These are phyloP conservation scores for Scalesia atractyloides DNA, from an alignment of 129 eudicot genomes.

Conservation along the genomic window DNA sequence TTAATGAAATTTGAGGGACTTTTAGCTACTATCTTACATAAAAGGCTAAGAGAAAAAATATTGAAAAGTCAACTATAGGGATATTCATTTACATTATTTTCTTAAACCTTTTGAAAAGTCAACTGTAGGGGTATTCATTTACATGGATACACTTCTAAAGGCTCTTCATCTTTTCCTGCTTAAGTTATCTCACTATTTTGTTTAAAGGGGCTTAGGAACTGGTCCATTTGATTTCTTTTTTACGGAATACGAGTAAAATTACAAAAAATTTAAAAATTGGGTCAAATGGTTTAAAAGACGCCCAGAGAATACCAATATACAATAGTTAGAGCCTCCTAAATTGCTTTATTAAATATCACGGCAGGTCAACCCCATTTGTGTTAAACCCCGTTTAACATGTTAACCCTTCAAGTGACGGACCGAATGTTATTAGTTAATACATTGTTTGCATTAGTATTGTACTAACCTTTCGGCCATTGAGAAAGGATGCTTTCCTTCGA, in stretches of 20 bases:
- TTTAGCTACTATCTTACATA: no score
- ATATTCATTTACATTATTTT: no score
- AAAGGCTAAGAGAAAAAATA: no score
- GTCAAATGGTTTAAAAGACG: neutral
- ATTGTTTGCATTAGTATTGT: neutral
- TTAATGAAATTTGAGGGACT: no score
- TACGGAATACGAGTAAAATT: neutral
- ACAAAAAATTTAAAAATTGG: neutral
- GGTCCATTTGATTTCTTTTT: neutral
- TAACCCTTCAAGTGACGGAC: neutral
- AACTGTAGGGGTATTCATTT: no score
- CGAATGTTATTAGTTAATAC: neutral
- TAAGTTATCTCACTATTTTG: no score
- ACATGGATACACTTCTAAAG: neutral
- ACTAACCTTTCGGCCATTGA: conserved; percentile 90
- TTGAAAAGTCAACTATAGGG: no score
- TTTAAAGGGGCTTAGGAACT: neutral
- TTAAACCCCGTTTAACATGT: no score
- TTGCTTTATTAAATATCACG: conserved; percentile 6
- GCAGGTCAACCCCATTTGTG: no score
- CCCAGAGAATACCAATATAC: neutral
- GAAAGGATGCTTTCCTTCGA: conserved; percentile 80
- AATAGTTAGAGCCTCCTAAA: neutral
- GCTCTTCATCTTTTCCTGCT: neutral
- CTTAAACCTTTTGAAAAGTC: no score